Evolutionary conservation across 352 stramenopile genomes (phyloP).

Genomic region (Globisporangium yorkense): DNA sequence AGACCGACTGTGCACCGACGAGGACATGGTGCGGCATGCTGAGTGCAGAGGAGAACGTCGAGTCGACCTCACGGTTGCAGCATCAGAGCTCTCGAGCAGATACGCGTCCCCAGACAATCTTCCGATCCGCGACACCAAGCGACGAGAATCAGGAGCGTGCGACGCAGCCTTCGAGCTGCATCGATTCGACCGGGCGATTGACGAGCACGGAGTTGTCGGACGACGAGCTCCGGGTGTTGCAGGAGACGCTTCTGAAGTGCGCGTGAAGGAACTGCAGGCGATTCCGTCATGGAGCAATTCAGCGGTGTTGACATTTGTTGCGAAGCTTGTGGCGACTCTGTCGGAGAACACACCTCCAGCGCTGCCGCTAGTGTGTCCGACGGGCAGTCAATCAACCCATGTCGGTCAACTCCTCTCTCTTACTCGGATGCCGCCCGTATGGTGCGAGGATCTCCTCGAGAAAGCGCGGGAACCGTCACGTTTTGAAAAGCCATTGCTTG

Average conservation of each 20-base stretch:
- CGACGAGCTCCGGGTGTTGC: conserved; percentile 21
- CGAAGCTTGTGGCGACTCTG: neutral
- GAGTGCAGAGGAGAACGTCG: neutral
- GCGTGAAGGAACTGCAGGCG: neutral
- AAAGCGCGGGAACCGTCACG: neutral
- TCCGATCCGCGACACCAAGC: neutral
- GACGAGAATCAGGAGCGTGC: neutral
- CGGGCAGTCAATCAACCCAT: conserved; percentile 3
- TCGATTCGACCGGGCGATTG: neutral
- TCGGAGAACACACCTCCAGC: neutral
- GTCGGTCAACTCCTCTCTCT: too few relatives aligned
- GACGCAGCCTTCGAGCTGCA: neutral
- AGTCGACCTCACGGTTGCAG: neutral
- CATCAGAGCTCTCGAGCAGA: neutral
- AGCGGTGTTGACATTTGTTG: neutral
- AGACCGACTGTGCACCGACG: neutral
- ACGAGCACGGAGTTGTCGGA: conserved; percentile 13
- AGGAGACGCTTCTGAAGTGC: conserved; percentile 19
- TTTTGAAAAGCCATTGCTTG: neutral
- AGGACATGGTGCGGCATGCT: too few relatives aligned
- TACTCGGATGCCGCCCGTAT: too few relatives aligned
- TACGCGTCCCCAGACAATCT: neutral
- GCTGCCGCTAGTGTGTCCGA: neutral
- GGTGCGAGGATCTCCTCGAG: neutral
- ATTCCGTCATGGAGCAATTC: neutral